phyloP scores from a whole-genome alignment of 164 flowering plant species.

The Pachysandra terminalis region DNA sequence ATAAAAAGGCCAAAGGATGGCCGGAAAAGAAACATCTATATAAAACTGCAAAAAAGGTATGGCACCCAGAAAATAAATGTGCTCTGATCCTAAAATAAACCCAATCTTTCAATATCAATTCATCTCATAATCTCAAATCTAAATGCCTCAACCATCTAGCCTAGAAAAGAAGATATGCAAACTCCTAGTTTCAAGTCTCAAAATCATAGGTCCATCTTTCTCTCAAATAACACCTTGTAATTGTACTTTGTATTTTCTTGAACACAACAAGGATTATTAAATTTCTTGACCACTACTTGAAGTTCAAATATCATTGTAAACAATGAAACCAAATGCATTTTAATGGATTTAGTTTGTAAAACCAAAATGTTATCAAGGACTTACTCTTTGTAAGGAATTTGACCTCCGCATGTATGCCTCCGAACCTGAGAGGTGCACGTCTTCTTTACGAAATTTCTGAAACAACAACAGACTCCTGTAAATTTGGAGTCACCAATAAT shows the following conservation, averaged over 20 bases:
- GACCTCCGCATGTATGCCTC: slow-evolving; percentile 91
- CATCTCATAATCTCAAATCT: not conserved
- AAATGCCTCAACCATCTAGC: no score
- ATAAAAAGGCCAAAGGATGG: no score
- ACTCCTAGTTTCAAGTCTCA: not conserved
- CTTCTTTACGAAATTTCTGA: slow-evolving; percentile 94
- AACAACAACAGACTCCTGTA: slow-evolving; percentile 5
- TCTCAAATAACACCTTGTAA: not conserved
- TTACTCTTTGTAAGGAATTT: slow-evolving; percentile 75
- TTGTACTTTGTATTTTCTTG: not conserved
- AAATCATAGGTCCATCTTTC: not conserved
- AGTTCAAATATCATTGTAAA: no score
- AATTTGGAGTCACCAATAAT: not conserved
- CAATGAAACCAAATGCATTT: no score
- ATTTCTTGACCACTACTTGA: no score
- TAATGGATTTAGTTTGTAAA: not conserved
- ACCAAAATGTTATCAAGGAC: slow-evolving; percentile 14
- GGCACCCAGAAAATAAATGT: no score
- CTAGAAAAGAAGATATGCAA: not conserved
- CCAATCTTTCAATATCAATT: no score
- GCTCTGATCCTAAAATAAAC: no score
- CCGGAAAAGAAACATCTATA: no score
- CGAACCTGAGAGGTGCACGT: slow-evolving; percentile 69
- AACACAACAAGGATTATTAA: no score
- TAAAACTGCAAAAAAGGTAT: no score